Evolutionary conservation across 139 green algal species (phyloP).

Genomic region (Chlorokybus atmophyticus): DNA sequence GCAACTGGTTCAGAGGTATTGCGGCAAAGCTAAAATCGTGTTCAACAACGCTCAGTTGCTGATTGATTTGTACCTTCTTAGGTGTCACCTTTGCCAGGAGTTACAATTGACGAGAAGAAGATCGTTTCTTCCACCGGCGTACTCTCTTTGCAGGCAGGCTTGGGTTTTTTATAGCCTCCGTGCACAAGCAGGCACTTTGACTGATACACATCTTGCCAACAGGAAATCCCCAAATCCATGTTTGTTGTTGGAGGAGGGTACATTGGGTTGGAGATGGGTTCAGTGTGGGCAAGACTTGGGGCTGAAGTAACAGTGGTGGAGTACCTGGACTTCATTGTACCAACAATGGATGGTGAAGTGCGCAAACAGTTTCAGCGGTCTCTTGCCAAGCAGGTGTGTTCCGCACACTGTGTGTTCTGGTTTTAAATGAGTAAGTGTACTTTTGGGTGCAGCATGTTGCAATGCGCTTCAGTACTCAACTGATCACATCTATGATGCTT

Average conservation of each 20-base stretch:
- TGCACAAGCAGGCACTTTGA: too few relatives aligned
- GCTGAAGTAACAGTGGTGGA: slow-evolving; percentile 80
- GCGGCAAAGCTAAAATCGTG: too few relatives aligned
- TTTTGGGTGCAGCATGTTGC: too few relatives aligned
- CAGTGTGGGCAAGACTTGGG: slow-evolving; percentile 82
- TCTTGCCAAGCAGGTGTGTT: slow-evolving; percentile 71
- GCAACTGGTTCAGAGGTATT: slow-evolving; percentile 88
- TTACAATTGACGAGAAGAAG: slow-evolving; percentile 88
- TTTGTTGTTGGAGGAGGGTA: slow-evolving; percentile 90
- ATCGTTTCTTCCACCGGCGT: slow-evolving; percentile 95
- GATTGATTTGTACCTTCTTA: too few relatives aligned
- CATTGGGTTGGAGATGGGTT: slow-evolving; percentile 97
- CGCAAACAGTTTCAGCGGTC: slow-evolving; percentile 71
- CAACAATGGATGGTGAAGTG: slow-evolving; percentile 77
- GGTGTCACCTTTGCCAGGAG: slow-evolving; percentile 48
- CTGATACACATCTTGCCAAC: too few relatives aligned
- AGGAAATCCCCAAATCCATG: slow-evolving; percentile 75
- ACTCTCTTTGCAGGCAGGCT: too few relatives aligned
- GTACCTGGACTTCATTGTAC: slow-evolving; percentile 79
- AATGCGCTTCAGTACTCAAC: too few relatives aligned
- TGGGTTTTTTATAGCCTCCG: too few relatives aligned
- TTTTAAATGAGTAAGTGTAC: too few relatives aligned
- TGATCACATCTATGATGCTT: too few relatives aligned
- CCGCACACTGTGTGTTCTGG: too few relatives aligned
- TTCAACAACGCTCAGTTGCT: too few relatives aligned